Base-by-base conservation (phyloP, 2,329 filamentous ascomycete genomes). In the Colletotrichum ledebouriae region DNA sequence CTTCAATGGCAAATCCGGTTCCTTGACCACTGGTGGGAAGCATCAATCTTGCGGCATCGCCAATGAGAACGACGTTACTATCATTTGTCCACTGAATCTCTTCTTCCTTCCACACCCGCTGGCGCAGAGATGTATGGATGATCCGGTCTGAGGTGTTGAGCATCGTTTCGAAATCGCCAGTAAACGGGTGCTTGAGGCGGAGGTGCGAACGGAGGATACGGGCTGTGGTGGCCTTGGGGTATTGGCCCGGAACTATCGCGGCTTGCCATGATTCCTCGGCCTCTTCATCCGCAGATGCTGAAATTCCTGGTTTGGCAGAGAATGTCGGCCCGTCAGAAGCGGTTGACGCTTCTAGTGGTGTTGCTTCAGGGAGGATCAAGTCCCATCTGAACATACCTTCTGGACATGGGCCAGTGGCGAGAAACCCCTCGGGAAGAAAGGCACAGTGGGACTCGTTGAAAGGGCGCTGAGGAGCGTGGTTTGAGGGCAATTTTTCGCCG, bases 21-120 rank as follows among this genome's bases (percentile, higher is more conserved):
- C 73, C 73, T 44, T 74, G 73, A 0, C 73, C 73, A 44, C 73
- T 75, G 11, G 72, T 75, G 5, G 73, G 73, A 3, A 75, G 25
- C 72, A 75, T 74, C 6, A 75, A 55, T 2, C 73, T 59, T 1
- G 73, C 70, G 0, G 73, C 73, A 25, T 75, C 73, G 25, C 73
- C 73, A 2, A 75, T 63, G 33, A 73, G 67, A 10, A 73, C 72
- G 15, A 62, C 25, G 33, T 67, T 73, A 39, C 57, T 57, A 13
- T 52, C 63, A n/a, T 33, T 2, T 13, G 42, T 34, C 55, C 55
- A 60, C n/a, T 73, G 73, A 42, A 75, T 74, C 56, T 75, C 73
- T 5, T 73, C 61, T 15, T 70, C 63, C n/a, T 44, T 69, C 73
- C 73, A 75, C 6, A 72, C 69, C 1, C 73, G 73, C 58, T 75